These are phyloP conservation scores for Malassezia brasiliensis DNA, from an alignment of 1,284 basidiomycete genomes.

Conservation along the genomic window DNA sequence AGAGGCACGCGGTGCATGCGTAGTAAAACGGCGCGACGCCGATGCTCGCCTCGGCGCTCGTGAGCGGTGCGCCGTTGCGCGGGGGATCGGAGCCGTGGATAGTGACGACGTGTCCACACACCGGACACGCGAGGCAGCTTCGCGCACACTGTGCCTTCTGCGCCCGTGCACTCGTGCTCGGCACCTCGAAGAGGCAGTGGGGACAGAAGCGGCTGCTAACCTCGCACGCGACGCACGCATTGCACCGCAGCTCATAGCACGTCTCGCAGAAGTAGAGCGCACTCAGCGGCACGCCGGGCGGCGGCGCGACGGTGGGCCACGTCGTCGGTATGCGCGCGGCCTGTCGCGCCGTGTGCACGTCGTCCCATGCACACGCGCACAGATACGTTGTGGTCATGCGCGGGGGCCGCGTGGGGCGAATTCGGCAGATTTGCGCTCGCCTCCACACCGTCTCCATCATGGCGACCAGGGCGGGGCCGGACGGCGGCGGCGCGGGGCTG, in stretches of 20 bases:
- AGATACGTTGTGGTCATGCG: not conserved
- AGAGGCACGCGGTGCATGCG: slow-evolving; percentile 81
- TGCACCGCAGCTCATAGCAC: slow-evolving; percentile 87
- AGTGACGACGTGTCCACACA: slow-evolving; percentile 75
- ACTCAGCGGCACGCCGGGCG: slow-evolving; percentile 55
- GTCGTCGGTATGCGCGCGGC: not conserved
- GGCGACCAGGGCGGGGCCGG: not conserved
- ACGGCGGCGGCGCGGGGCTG: not conserved
- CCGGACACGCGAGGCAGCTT: slow-evolving; percentile 93
- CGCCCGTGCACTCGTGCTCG: slow-evolving; percentile 82
- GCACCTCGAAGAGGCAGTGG: slow-evolving; percentile 97
- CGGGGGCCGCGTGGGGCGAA: not conserved
- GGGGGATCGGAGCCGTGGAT: slow-evolving; percentile 75
- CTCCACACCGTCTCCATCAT: not conserved
- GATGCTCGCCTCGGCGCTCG: slow-evolving; percentile 49
- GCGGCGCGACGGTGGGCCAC: not conserved
- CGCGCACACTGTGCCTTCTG: slow-evolving; percentile 96
- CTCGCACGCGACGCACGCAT: slow-evolving; percentile 80
- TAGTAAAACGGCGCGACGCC: slow-evolving; percentile 82
- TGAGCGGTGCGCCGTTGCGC: slow-evolving; percentile 18
- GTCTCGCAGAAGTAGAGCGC: slow-evolving; percentile 94
- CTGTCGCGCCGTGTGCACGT: not conserved
- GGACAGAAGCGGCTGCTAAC: slow-evolving; percentile 95
- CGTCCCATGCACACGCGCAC: slow-evolving; percentile 4
- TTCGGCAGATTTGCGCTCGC: not conserved